Evolutionary conservation across 192 early-diverging fungal genomes (phyloP).

Genomic region (Ambispora gerdemannii): DNA sequence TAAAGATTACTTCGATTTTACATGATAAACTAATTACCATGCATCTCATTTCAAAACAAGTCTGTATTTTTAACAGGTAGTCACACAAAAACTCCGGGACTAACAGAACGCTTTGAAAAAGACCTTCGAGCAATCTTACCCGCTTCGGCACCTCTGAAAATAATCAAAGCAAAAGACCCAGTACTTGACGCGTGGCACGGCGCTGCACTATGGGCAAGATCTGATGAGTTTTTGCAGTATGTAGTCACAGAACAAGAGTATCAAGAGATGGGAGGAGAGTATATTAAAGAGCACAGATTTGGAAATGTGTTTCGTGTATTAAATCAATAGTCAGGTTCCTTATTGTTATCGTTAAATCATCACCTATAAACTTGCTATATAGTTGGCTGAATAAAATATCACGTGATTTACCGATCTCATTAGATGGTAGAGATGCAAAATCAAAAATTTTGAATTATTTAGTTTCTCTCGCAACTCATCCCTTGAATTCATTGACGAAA

Average conservation of each 20-base stretch:
- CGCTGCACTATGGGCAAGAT: constrained; percentile 67
- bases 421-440: too few species aligned
- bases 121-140: constrained; percentile 67
- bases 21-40: not conserved
- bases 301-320: constrained; percentile 59
- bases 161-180: constrained; percentile 62
- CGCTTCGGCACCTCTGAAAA: constrained; percentile 45
- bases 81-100: constrained; percentile 58
- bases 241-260: constrained; percentile 72
- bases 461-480: too few species aligned
- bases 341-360: too few species aligned
- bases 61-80: constrained; percentile 82
- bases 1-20: too few species aligned
- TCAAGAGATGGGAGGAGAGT: constrained; percentile 79
- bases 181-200: constrained; percentile 82
- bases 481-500: too few species aligned
- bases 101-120: constrained; percentile 59
- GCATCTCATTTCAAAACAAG: constrained; percentile 29
- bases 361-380: too few species aligned
- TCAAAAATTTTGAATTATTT: too few species aligned
- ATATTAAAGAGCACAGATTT: constrained; percentile 79
- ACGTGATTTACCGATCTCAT: too few species aligned
- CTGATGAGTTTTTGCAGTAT: constrained; percentile 38
- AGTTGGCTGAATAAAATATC: too few species aligned
- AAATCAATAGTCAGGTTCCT: too few species aligned